Percentiles rank a stretch among this genome's conserved stretches.
phyloP scores from a whole-genome alignment of 106 monocot genomes.

The Xerophyta viscosa region DNA sequence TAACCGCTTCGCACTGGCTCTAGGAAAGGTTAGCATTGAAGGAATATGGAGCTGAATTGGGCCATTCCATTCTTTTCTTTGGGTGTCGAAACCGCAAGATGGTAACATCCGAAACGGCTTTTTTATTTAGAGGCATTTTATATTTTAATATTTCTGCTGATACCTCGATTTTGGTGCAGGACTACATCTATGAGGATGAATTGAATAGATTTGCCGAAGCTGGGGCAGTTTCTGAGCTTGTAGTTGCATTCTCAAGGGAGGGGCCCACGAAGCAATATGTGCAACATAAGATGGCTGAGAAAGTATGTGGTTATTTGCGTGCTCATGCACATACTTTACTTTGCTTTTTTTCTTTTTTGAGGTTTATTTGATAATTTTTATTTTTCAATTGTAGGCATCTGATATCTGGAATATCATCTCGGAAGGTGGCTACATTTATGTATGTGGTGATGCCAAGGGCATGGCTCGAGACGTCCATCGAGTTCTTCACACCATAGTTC shows the following conservation, averaged over 20 bases:
- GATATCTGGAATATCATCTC: conserved; percentile 74
- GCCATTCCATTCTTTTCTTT: conserved; percentile 52
- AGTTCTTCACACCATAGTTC: conserved; percentile 66
- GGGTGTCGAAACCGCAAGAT: conserved; percentile 57
- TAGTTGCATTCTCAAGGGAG: conserved; percentile 82
- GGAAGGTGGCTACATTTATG: conserved; percentile 31
- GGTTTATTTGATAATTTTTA: background rate
- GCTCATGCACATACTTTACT: background rate
- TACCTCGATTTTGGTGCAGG: conserved; percentile 23
- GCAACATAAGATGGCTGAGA: conserved; percentile 83
- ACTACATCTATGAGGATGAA: conserved; percentile 89
- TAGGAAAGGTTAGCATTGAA: conserved; percentile 55
- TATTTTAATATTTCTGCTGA: background rate
- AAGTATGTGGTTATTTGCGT: conserved; percentile 1
- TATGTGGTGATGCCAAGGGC: conserved; percentile 93
- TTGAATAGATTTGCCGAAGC: conserved; percentile 56
- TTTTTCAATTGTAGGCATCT: conserved; percentile 36
- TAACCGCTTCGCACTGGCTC: no score
- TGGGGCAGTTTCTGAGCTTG: conserved; percentile 68
- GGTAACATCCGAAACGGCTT: conserved; percentile 15
- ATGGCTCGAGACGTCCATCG: conserved; percentile 93
- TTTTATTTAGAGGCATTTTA: background rate
- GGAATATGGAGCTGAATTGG: conserved; percentile 40
- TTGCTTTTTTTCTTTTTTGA: background rate
- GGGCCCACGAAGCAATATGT: conserved; percentile 78